Conservation (phyloP, 306 rosid genomes). For the Cicer arietinum region DNA sequence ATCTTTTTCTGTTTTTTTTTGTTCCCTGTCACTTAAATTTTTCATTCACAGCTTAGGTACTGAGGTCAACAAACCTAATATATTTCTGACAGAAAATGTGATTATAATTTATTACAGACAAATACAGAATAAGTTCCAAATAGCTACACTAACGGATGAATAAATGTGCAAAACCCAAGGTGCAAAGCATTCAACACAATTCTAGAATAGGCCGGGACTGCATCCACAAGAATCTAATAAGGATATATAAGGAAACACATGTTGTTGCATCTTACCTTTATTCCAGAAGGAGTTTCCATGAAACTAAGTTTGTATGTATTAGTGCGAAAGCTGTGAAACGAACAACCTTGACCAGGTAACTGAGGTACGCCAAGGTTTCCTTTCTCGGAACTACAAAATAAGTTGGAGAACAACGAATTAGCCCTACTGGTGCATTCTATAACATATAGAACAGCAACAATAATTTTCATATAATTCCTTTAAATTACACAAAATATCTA, state of each 20-base stretch:
- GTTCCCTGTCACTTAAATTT: constrained; percentile 14
- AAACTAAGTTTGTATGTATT: constrained; percentile 94
- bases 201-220: background rate
- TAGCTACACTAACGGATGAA: constrained; percentile 21
- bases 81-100: constrained; percentile 9
- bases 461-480: background rate
- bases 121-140: background rate
- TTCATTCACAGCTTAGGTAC: background rate
- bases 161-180: constrained; percentile 17
- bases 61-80: constrained; percentile 9
- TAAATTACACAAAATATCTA: constrained; percentile 5
- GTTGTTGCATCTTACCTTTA: constrained; percentile 61
- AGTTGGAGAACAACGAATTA: background rate
- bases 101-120: constrained; percentile 7
- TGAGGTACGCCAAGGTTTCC: constrained; percentile 97
- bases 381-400: constrained; percentile 72
- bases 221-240: constrained; percentile 21
- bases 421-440: constrained; percentile 25
- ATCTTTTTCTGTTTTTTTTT: background rate
- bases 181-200: constrained; percentile 19
- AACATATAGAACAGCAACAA: constrained; percentile 24
- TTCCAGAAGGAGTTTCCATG: constrained; percentile 94
- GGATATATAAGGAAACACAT: constrained; percentile 29
- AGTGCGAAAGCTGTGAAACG: constrained; percentile 94
- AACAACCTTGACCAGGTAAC: constrained; percentile 96